phyloP scores from a whole-genome alignment of 768 basidiomycete species.

The Suillus paluster region DNA sequence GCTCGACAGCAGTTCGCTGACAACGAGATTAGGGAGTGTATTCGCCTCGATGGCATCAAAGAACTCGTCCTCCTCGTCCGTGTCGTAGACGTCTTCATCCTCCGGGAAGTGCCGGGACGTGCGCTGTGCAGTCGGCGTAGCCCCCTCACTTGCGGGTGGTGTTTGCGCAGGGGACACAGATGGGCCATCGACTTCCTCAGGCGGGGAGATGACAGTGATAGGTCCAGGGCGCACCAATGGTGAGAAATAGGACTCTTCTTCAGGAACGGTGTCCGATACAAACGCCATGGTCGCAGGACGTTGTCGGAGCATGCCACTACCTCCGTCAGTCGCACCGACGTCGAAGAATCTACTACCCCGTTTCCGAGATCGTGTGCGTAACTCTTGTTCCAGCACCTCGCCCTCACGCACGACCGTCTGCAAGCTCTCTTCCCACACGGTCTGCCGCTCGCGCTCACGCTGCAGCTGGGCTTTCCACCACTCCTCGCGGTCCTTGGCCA shows the following conservation, averaged over 20 bases:
- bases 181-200: neutral
- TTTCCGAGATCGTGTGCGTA: constrained; percentile 62
- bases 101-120: constrained; percentile 28
- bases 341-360: constrained; percentile 64
- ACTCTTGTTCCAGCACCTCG: constrained; percentile 79
- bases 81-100: constrained; percentile 46
- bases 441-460: constrained; percentile 64
- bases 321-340: constrained; percentile 26
- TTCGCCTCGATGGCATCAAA: constrained; percentile 95
- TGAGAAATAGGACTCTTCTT: constrained; percentile 23
- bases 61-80: constrained; percentile 93
- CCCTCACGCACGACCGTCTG: constrained; percentile 86
- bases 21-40: constrained; percentile 73
- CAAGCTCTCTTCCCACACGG: constrained; percentile 90
- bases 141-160: neutral
- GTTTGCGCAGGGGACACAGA: constrained; percentile 16
- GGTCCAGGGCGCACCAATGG: constrained; percentile 21
- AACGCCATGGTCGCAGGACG: constrained; percentile 22
- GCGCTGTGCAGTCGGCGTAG: constrained; percentile 30
- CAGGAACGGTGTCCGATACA: constrained; percentile 15
- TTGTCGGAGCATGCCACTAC: constrained; percentile 24
- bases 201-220: constrained; percentile 17
- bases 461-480: constrained; percentile 74
- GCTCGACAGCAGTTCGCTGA: constrained; percentile 65
- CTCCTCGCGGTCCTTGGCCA: constrained; percentile 78